phyloP scores from a whole-genome alignment of 306 rosid genomes.

The barrel medic (Medicago truncatula) region MtrunA17r5.0-ANR NC_053044.1:1674501-1675000 shows the following conservation, averaged over 20 bases:
- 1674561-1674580: too few species aligned
- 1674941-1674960: slow-evolving; percentile 68
- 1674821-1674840: slow-evolving; percentile 12
- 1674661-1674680: too few species aligned
- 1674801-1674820: neutral
- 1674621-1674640: too few species aligned
- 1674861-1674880: slow-evolving; percentile 73
- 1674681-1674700: too few species aligned
- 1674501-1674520: too few species aligned
- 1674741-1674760: too few species aligned
- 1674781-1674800: neutral
- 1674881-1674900: slow-evolving; percentile 53
- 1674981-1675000: slow-evolving; percentile 67
- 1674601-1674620: too few species aligned
- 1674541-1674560: too few species aligned
- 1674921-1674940: slow-evolving; percentile 58
- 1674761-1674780: neutral
- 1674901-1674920: slow-evolving; percentile 51
- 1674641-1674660: too few species aligned
- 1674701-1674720: too few species aligned
- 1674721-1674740: too few species aligned
- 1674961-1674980: slow-evolving; percentile 91
- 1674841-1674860: slow-evolving; percentile 66
- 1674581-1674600: neutral
- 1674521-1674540: too few species aligned